Conservation (phyloP, 208 protist species). For the Trichomonas vaginalis region DNA sequence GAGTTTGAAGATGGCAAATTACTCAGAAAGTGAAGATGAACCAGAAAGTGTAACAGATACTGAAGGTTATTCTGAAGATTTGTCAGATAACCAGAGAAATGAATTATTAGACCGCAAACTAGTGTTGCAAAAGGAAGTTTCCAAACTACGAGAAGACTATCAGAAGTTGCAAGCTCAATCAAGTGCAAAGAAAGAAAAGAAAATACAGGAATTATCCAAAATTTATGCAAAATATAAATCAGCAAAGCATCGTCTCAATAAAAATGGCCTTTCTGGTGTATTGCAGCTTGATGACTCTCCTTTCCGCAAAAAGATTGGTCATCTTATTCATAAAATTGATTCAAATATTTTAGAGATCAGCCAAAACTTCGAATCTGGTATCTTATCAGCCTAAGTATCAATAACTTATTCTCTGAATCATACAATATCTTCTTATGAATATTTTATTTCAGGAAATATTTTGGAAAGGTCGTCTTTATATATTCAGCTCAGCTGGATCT, state of each 20-base stretch:
- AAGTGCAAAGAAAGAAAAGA: not conserved
- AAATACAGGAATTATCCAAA: not conserved
- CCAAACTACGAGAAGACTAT: not conserved
- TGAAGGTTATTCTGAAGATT: not conserved
- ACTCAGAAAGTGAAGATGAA: not conserved
- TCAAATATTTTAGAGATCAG: not conserved
- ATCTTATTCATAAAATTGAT: not conserved
- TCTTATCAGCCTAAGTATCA: not conserved
- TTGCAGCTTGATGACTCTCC: not conserved
- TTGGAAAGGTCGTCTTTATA: no score
- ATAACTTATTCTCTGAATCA: no score
- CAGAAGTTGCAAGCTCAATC: not conserved
- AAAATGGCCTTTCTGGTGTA: not conserved
- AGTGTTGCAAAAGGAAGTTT: not conserved
- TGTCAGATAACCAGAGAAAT: not conserved
- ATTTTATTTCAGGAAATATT: no score
- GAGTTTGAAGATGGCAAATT: no score
- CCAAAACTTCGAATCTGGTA: not conserved
- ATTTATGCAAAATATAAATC: not conserved
- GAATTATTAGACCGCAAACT: not conserved
- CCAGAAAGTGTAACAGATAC: not conserved
- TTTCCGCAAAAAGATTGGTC: not conserved
- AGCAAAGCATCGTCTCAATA: not conserved
- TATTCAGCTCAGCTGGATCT: no score
- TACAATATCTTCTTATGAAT: no score